Evolutionary conservation across 2,329 filamentous ascomycete species (phyloP).

Genomic region (Chaetomiaceae sp.): DNA sequence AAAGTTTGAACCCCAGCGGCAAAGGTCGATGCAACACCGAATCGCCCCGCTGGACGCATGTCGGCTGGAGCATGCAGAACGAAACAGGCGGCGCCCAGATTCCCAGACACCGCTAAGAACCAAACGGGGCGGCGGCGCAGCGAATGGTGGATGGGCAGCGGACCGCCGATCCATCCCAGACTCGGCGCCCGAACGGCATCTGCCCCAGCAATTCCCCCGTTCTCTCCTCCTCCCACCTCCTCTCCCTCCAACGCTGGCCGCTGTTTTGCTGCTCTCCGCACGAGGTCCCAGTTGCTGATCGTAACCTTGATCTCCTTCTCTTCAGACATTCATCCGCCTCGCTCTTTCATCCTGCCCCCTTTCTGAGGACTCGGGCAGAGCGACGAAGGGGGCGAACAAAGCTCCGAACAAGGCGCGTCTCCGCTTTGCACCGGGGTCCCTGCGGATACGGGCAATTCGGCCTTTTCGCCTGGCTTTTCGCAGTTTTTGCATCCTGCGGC

Average conservation of each 20-base stretch:
- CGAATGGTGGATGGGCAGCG: constrained; percentile 17
- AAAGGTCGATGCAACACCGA: neutral
- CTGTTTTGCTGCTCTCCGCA: constrained; percentile 1
- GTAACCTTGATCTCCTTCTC: neutral
- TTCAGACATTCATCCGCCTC: neutral
- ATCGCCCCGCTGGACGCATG: constrained; percentile 3
- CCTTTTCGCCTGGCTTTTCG: constrained; percentile 13
- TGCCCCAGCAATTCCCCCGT: constrained; percentile 17
- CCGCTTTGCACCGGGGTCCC: constrained; percentile 14
- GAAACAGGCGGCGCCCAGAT: neutral
- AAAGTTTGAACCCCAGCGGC: neutral
- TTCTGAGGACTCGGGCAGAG: constrained; percentile 1
- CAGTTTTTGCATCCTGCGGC: constrained; percentile 8
- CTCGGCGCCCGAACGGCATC: constrained; percentile 14
- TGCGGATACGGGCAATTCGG: constrained; percentile 13
- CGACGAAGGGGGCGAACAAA: constrained; percentile 13
- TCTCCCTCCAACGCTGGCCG: constrained; percentile 8
- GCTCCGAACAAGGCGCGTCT: constrained; percentile 3
- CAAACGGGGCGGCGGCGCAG: constrained; percentile 16
- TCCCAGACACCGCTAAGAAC: constrained; percentile 11
- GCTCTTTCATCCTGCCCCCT: neutral
- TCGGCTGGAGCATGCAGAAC: neutral
- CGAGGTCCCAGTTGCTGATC: neutral
- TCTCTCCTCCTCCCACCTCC: constrained; percentile 11
- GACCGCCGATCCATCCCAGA: constrained; percentile 22